Percentiles rank a stretch among this genome's conserved stretches.
These are phyloP conservation scores for Biscutella laevigata DNA, from an alignment of 441 rosid species.

Conservation along the genomic window DNA sequence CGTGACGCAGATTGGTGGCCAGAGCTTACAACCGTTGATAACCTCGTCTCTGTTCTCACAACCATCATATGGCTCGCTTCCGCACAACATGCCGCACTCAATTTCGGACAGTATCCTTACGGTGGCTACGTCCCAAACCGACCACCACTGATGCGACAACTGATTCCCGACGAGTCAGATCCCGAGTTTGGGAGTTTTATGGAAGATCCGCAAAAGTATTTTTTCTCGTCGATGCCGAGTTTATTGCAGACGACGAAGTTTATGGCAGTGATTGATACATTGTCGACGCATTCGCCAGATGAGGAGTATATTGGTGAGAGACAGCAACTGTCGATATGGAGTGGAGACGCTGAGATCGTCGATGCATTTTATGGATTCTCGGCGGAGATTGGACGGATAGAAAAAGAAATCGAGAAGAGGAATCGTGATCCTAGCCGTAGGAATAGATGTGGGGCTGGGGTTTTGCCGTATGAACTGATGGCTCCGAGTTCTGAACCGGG, in stretches of 20 bases:
- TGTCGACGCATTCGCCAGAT: slow-evolving; percentile 88
- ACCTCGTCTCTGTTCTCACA: slow-evolving; percentile 57
- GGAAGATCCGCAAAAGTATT: slow-evolving; percentile 68
- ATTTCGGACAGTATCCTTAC: slow-evolving; percentile 89
- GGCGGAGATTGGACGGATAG: slow-evolving; percentile 55
- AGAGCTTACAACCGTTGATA: slow-evolving; percentile 34
- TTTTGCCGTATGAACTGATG: slow-evolving; percentile 78
- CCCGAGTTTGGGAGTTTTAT: slow-evolving; percentile 49
- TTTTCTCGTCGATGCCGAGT: slow-evolving; percentile 70
- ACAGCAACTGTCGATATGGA: slow-evolving; percentile 73
- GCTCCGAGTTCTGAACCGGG: slow-evolving; percentile 89
- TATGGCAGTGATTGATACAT: slow-evolving; percentile 88
- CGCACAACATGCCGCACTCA: slow-evolving; percentile 90
- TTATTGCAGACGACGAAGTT: slow-evolving; percentile 75
- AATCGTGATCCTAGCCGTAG: slow-evolving; percentile 49
- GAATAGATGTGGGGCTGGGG: slow-evolving; percentile 95
- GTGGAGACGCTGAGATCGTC: slow-evolving; percentile 60
- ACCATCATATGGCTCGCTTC: slow-evolving; percentile 87
- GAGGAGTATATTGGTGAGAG: slow-evolving; percentile 92
- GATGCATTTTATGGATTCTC: slow-evolving; percentile 71
- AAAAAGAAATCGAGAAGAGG: slow-evolving; percentile 77
- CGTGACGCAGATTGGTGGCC: slow-evolving; percentile 87
- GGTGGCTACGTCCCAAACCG: slow-evolving; percentile 87
- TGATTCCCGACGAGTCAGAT: slow-evolving; percentile 69
- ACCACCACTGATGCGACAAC: slow-evolving; percentile 73